Conservation (phyloP, 2,329 filamentous ascomycete genomes). For the Fusarium udum region DNA sequence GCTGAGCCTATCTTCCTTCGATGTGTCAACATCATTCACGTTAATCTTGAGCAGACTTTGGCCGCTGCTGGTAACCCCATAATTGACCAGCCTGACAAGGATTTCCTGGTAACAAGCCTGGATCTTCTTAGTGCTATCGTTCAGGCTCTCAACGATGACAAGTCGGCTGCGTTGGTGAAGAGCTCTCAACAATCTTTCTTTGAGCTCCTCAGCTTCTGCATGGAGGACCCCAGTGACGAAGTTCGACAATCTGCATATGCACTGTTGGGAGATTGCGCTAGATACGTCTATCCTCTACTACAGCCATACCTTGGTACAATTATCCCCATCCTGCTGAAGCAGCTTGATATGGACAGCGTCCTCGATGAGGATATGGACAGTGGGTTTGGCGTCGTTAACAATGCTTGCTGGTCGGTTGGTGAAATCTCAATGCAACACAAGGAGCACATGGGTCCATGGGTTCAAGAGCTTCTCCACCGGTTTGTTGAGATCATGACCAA, state of each 20-base stretch:
- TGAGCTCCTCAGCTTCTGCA: conserved; percentile 87
- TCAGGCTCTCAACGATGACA: conserved; percentile 80
- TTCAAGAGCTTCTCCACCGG: conserved; percentile 78
- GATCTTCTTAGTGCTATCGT: conserved; percentile 94
- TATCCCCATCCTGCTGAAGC: conserved; percentile 83
- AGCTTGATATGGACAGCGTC: conserved; percentile 83
- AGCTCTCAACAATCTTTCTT: conserved; percentile 86
- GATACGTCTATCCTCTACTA: conserved; percentile 87
- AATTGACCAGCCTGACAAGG: conserved; percentile 88
- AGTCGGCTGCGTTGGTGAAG: conserved; percentile 80
- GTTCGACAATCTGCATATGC: conserved; percentile 97
- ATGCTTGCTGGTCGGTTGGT: conserved; percentile 95
- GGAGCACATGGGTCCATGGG: conserved; percentile 78
- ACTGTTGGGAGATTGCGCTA: conserved; percentile 91
- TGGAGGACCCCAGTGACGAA: conserved; percentile 90
- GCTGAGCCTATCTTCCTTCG: conserved; percentile 86
- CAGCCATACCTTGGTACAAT: conserved; percentile 77
- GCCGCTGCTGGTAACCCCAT: conserved; percentile 73
- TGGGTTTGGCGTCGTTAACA: conserved; percentile 94
- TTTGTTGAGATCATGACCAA: conserved; percentile 86
- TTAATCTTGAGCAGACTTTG: conserved; percentile 85
- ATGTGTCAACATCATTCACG: conserved; percentile 90
- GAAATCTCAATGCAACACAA: conserved; percentile 88
- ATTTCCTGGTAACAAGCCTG: conserved; percentile 94
- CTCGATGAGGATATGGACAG: conserved; percentile 83